Evolutionary conservation across 139 green algal species (phyloP).

Genomic region (Astrephomene gubernaculifera): DNA sequence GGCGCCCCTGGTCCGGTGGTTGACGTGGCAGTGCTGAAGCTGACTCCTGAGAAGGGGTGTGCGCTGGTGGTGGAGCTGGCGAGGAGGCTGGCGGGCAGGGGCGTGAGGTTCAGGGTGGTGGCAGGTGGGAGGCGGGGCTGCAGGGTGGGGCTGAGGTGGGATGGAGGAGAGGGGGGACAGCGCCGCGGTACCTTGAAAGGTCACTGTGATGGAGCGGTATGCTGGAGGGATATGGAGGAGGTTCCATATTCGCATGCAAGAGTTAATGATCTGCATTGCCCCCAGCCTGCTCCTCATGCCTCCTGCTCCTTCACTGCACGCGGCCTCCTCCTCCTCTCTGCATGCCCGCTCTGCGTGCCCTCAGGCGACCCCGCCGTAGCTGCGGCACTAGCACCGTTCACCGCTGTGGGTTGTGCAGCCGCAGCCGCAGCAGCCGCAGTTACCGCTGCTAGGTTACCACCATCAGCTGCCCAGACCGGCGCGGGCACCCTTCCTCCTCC

Average conservation of each 20-base stretch:
- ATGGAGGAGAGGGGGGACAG: too few species aligned
- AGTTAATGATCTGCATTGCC: too few species aligned
- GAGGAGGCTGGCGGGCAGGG: constrained; percentile 23
- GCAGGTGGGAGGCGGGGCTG: constrained; percentile 34
- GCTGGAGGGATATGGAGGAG: too few species aligned
- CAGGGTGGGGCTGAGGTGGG: too few species aligned
- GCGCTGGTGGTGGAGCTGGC: constrained; percentile 47
- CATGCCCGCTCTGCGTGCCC: too few species aligned
- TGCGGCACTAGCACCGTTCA: not conserved
- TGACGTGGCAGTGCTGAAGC: constrained; percentile 33
- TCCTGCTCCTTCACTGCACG: too few species aligned
- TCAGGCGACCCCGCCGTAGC: not conserved
- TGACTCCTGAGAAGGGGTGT: constrained; percentile 60
- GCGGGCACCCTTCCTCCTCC: not conserved
- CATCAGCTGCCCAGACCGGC: not conserved
- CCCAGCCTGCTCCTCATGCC: too few species aligned
- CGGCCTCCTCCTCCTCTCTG: too few species aligned
- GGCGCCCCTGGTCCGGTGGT: too few species aligned
- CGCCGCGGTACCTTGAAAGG: too few species aligned
- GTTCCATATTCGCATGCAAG: too few species aligned
- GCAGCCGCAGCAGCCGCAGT: not conserved
- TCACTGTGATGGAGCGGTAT: too few species aligned
- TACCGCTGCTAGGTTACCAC: not conserved
- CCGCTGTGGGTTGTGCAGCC: not conserved
- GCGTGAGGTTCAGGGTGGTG: constrained; percentile 46